Evolutionary conservation across 352 stramenopile species (phyloP).

Genomic region (Phytopythium helicoides): DNA sequence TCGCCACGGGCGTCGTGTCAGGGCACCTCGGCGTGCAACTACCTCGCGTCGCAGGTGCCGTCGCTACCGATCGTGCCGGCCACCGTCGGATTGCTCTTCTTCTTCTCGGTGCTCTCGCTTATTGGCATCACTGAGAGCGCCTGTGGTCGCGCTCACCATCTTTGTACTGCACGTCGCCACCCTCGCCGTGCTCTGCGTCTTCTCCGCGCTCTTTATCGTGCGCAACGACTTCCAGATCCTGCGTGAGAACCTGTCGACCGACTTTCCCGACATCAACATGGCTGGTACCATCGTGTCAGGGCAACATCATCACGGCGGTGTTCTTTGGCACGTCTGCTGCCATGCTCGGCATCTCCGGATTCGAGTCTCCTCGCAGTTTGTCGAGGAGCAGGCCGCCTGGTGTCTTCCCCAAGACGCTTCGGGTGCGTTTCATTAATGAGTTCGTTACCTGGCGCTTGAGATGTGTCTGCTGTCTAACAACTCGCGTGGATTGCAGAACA

Average conservation of each 20-base stretch:
- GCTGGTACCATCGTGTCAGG: conserved; percentile 71
- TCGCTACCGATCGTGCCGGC: conserved; percentile 73
- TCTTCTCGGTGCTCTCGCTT: conserved; percentile 90
- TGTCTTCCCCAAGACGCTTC: conserved; percentile 93
- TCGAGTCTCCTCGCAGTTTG: conserved; percentile 94
- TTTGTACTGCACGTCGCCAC: conserved; percentile 90
- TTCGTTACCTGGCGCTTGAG: not conserved
- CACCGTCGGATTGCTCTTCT: conserved; percentile 84
- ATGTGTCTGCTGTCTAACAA: conserved; percentile 1
- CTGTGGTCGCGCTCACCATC: conserved; percentile 88
- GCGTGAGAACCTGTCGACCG: conserved; percentile 75
- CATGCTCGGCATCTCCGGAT: conserved; percentile 95
- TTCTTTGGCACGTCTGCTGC: conserved; percentile 91
- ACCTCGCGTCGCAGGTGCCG: conserved; percentile 77
- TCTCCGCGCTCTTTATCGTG: conserved; percentile 79
- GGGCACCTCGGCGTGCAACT: conserved; percentile 85
- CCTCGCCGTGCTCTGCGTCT: conserved; percentile 73
- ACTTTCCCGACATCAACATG: conserved; percentile 89
- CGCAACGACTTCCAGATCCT: conserved; percentile 82
- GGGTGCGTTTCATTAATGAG: conserved; percentile 17
- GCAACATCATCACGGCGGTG: conserved; percentile 82
- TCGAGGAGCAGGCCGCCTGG: conserved; percentile 94
- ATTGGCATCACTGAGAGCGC: conserved; percentile 93
- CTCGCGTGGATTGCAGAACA: conserved; percentile 55
- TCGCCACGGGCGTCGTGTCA: conserved; percentile 93